phyloP scores from a whole-genome alignment of 768 basidiomycete species.

The Lentinus brumalis region DNA sequence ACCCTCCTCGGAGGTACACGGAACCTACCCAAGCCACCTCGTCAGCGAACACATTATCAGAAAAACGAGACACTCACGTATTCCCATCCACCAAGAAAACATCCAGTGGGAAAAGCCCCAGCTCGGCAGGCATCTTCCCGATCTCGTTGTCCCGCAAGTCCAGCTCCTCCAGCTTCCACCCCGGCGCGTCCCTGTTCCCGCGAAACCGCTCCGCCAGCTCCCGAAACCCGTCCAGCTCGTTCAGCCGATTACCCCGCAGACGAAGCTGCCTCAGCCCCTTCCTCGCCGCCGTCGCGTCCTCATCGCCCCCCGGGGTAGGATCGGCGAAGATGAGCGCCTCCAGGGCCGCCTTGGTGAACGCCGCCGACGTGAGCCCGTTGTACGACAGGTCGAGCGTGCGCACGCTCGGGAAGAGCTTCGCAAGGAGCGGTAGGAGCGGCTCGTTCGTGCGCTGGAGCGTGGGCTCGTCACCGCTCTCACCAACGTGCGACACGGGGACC shows the following conservation, averaged over 20 bases:
- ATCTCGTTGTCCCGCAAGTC: conserved; percentile 85
- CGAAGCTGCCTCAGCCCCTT: conserved; percentile 66
- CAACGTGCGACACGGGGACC: conserved; percentile 47
- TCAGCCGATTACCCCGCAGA: conserved; percentile 68
- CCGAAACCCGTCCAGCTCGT: conserved; percentile 62
- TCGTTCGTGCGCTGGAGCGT: conserved; percentile 49
- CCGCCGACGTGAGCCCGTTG: conserved; percentile 61
- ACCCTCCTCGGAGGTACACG: conserved; percentile 78
- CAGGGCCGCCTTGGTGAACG: conserved; percentile 51
- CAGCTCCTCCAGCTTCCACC: conserved; percentile 80
- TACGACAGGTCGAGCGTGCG: conserved; percentile 74
- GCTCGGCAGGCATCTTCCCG: conserved; percentile 62
- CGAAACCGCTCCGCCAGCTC: conserved; percentile 65
- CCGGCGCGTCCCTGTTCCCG: conserved; percentile 59
- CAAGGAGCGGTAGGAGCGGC: conserved; percentile 57
- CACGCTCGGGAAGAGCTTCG: conserved; percentile 70
- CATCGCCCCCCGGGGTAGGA: background rate
- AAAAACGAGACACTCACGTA: conserved; percentile 70
- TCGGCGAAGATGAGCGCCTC: conserved; percentile 53
- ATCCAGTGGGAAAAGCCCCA: conserved; percentile 77
- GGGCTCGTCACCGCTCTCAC: conserved; percentile 29
- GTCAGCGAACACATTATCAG: background rate
- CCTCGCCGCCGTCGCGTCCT: conserved; percentile 25
- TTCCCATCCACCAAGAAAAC: conserved; percentile 87
- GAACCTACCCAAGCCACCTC: conserved; percentile 50